Conservation (phyloP, 1,284 basidiomycete species). For the Marasmius oreades region DNA sequence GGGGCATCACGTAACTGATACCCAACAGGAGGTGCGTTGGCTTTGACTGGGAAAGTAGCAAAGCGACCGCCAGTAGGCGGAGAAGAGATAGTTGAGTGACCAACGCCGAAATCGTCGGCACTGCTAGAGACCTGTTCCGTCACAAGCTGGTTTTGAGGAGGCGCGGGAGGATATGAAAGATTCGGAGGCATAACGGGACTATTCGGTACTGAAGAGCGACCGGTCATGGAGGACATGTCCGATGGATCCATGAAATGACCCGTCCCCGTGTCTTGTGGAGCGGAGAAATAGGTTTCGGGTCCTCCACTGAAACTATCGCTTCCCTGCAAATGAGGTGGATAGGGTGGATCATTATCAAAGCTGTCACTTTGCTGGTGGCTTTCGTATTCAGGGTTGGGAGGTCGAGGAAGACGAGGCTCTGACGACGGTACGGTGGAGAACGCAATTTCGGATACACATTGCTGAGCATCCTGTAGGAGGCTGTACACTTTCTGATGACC, state of each 20-base stretch:
- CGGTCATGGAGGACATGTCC: slow-evolving; percentile 4
- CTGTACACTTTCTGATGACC: slow-evolving; percentile 60
- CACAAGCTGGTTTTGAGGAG: slow-evolving; percentile 2
- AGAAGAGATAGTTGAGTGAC: slow-evolving; percentile 16
- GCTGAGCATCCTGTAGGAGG: slow-evolving; percentile 62
- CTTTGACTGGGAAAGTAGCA: slow-evolving; percentile 53
- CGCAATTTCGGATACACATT: slow-evolving; percentile 51
- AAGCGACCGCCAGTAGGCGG: slow-evolving; percentile 39
- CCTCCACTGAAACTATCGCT: not conserved
- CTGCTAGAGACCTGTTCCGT: slow-evolving; percentile 12
- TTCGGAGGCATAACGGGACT: slow-evolving; percentile 13
- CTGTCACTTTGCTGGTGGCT: slow-evolving; percentile 9
- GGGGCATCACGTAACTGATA: slow-evolving; percentile 16
- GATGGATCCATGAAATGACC: slow-evolving; percentile 26
- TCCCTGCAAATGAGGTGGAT: not conserved
- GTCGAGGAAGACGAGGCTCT: slow-evolving; percentile 12
- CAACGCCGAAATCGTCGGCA: slow-evolving; percentile 40
- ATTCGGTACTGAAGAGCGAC: slow-evolving; percentile 5
- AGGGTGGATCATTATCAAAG: slow-evolving; percentile 13
- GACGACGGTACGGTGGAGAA: slow-evolving; percentile 44
- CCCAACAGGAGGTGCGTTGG: not conserved
- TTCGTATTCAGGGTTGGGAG: slow-evolving; percentile 11
- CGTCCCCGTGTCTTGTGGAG: slow-evolving; percentile 20
- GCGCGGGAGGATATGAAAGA: slow-evolving; percentile 11
- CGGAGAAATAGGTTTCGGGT: slow-evolving; percentile 12